These are phyloP conservation scores for Cryphonectria japonica DNA, from an alignment of 2,329 filamentous ascomycete genomes.

Conservation along the genomic window DNA sequence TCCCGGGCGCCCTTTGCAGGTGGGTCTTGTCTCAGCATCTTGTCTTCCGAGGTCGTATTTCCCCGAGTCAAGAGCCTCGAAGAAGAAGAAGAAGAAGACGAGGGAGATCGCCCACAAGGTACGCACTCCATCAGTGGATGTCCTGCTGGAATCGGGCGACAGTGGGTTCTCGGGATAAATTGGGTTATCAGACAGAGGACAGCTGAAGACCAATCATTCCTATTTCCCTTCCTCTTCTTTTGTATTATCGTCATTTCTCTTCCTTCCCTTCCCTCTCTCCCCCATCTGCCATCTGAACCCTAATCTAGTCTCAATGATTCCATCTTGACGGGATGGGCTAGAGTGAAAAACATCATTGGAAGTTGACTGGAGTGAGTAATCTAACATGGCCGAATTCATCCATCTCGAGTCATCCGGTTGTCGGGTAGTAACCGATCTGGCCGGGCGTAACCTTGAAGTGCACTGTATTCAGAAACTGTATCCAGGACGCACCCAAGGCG, in stretches of 20 bases:
- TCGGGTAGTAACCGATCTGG: not conserved
- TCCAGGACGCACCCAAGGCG: rapidly evolving
- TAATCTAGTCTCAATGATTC: not conserved
- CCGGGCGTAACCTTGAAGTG: not conserved
- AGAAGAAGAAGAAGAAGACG: too few relatives aligned
- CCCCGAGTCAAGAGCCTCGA: not conserved
- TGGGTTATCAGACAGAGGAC: not conserved
- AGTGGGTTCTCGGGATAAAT: not conserved
- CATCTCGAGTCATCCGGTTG: slow-evolving; percentile 4
- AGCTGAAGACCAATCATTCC: not conserved
- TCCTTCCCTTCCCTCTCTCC: not conserved
- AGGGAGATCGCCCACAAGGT: not conserved
- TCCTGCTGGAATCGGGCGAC: not conserved
- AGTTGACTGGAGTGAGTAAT: not conserved
- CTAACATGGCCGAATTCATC: not conserved
- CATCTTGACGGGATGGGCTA: not conserved
- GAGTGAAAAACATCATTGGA: not conserved
- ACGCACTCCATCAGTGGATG: not conserved
- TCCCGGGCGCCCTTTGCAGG: not conserved
- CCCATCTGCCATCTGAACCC: not conserved
- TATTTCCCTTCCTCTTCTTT: not conserved
- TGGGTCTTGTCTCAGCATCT: slow-evolving; percentile 1
- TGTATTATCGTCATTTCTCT: not conserved
- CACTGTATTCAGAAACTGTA: not conserved
- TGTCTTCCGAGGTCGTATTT: not conserved